Evolutionary conservation across 2,329 filamentous ascomycete genomes (phyloP).

Genomic region (Beauveria rudraprayagi): DNA sequence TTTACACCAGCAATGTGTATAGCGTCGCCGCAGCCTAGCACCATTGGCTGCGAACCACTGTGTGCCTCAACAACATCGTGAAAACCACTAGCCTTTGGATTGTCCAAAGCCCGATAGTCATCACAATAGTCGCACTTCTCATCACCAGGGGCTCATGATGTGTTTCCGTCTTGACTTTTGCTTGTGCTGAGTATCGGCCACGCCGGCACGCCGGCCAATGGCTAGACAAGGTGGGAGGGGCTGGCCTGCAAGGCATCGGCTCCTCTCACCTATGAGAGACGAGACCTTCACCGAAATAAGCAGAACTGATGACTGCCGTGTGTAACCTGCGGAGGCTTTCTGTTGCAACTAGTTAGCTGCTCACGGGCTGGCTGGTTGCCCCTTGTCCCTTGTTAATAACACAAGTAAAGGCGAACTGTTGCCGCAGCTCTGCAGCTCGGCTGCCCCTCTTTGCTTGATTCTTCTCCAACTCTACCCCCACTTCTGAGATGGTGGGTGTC

Average conservation of each 20-base stretch:
- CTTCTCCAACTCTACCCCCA: conserved; percentile 5
- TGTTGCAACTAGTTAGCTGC: not conserved
- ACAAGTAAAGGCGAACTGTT: not conserved
- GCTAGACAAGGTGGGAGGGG: not conserved
- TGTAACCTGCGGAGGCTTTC: not conserved
- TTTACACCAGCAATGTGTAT: not conserved
- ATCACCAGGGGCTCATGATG: not conserved
- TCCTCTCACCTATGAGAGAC: not conserved
- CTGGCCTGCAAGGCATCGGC: conserved; percentile 1
- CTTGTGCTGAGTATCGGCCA: too few species aligned
- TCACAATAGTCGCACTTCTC: not conserved
- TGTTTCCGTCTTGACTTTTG: not conserved
- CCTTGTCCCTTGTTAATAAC: not conserved
- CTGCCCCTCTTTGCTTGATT: not conserved
- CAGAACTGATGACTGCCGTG: not conserved
- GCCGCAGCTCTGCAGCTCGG: not conserved
- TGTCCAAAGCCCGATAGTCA: not conserved
- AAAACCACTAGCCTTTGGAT: too few species aligned
- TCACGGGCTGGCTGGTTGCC: not conserved
- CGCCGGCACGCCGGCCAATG: not conserved
- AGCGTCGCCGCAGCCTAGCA: not conserved
- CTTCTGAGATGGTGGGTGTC: not conserved
- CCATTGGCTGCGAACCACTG: not conserved
- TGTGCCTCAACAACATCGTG: not conserved
- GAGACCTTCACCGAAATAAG: conserved; percentile 5